phyloP scores from a whole-genome alignment of 495 filamentous ascomycete species.

The Penicillium salamii region DNA sequence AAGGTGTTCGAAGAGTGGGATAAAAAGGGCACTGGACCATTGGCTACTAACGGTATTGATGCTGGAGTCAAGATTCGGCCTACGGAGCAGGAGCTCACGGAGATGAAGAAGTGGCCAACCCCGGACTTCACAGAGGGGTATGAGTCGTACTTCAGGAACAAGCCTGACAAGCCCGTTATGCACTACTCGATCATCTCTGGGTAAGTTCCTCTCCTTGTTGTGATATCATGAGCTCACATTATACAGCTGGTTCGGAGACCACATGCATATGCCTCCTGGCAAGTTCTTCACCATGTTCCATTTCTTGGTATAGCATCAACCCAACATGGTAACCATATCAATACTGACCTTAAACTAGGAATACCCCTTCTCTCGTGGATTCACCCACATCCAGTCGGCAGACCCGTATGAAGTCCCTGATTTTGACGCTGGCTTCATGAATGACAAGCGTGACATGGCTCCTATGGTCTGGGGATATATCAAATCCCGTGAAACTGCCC shows the following conservation, averaged over 20 bases:
- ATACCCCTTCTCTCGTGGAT: slow-evolving; percentile 78
- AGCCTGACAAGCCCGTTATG: slow-evolving; percentile 86
- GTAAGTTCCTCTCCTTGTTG: slow-evolving; percentile 27
- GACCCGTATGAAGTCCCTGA: slow-evolving; percentile 73
- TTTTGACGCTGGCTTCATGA: slow-evolving; percentile 86
- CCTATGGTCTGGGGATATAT: slow-evolving; percentile 87
- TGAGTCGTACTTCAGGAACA: slow-evolving; percentile 81
- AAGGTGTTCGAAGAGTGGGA: slow-evolving; percentile 74
- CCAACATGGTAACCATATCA: background rate
- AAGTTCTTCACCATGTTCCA: slow-evolving; percentile 91
- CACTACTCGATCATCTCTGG: slow-evolving; percentile 71
- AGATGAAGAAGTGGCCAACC: slow-evolving; percentile 64
- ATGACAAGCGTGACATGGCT: slow-evolving; percentile 77
- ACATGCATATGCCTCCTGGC: slow-evolving; percentile 70
- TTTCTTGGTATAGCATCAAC: slow-evolving; percentile 54
- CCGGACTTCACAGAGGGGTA: slow-evolving; percentile 66
- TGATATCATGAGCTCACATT: no score
- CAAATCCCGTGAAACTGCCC: slow-evolving; percentile 78
- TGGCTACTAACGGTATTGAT: slow-evolving; percentile 84
- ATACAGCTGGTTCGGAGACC: slow-evolving; percentile 50
- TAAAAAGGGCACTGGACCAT: slow-evolving; percentile 71
- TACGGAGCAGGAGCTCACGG: slow-evolving; percentile 63
- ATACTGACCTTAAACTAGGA: slow-evolving; percentile 29
- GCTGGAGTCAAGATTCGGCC: slow-evolving; percentile 79
- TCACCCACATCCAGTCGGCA: slow-evolving; percentile 65